Percentiles rank a stretch among this genome's conserved stretches.
Conservation (phyloP, 768 basidiomycete species). For the Inosperma sp. region DNA sequence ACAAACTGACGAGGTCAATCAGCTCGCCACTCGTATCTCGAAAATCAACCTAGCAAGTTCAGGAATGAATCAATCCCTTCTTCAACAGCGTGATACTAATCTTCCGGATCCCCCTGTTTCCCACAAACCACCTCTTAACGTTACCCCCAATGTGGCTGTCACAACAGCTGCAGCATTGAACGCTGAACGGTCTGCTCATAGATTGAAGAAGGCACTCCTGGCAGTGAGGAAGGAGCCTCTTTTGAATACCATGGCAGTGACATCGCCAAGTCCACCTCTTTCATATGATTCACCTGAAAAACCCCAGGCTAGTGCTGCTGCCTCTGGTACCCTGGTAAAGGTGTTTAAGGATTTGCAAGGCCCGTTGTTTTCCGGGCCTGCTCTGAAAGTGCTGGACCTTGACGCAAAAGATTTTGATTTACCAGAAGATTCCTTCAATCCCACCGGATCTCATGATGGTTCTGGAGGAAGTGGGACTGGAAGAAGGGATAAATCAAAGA, state of each 20-base stretch:
- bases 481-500: conserved; percentile 3
- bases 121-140: conserved; percentile 36
- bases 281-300: conserved; percentile 38
- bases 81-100: conserved; percentile 34
- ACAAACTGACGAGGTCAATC: conserved; percentile 50
- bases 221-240: conserved; percentile 57
- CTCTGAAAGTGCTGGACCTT: conserved; percentile 13
- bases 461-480: background rate
- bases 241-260: conserved; percentile 53
- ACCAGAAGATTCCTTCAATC: conserved; percentile 42
- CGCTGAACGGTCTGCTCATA: conserved; percentile 68
- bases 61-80: background rate
- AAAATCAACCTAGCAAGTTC: conserved; percentile 41
- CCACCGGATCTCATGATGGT: conserved; percentile 18
- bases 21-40: conserved; percentile 48
- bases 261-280: conserved; percentile 25
- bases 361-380: conserved; percentile 25
- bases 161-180: conserved; percentile 80
- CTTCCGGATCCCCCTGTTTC: conserved; percentile 36
- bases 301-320: conserved; percentile 10
- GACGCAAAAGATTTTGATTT: conserved; percentile 27
- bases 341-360: conserved; percentile 14
- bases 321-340: conserved; percentile 20
- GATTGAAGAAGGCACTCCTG: conserved; percentile 65
- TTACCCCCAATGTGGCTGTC: conserved; percentile 63